Evolutionary conservation across 176 grass and related monocot genomes (phyloP).

Genomic region (Zizania latifolia): DNA sequence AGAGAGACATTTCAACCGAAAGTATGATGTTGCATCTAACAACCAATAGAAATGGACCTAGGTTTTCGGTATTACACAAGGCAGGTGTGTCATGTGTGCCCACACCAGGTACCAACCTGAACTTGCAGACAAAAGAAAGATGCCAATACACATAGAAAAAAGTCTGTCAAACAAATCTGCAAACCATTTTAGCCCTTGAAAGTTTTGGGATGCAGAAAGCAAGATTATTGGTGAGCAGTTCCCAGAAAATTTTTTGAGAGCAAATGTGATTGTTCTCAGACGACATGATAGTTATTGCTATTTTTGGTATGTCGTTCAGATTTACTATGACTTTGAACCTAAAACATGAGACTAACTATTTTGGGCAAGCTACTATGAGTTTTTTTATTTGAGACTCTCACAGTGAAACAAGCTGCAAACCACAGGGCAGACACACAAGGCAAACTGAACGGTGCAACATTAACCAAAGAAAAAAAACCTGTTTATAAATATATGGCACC

Average conservation of each 20-base stretch:
- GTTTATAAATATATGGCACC: neutral
- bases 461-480: neutral
- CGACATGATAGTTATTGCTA: neutral
- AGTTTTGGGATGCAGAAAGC: neutral
- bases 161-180: slow-evolving; percentile 7
- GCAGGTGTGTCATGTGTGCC: slow-evolving; percentile 13
- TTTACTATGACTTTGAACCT: neutral
- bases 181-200: slow-evolving; percentile 14
- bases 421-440: neutral
- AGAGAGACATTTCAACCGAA: slow-evolving; percentile 43
- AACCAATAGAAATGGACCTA: slow-evolving; percentile 49
- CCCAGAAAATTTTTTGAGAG: too few relatives aligned
- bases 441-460: neutral
- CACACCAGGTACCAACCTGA: slow-evolving; percentile 25
- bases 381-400: neutral
- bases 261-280: neutral
- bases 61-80: slow-evolving; percentile 21
- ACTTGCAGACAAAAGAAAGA: slow-evolving; percentile 10
- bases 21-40: slow-evolving; percentile 39
- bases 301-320: neutral
- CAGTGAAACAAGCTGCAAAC: neutral
- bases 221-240: neutral
- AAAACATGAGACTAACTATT: neutral
- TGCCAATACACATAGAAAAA: neutral
- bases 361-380: neutral